phyloP scores from a whole-genome alignment of 352 stramenopile genomes.

The Phytophthora idaei region DNA sequence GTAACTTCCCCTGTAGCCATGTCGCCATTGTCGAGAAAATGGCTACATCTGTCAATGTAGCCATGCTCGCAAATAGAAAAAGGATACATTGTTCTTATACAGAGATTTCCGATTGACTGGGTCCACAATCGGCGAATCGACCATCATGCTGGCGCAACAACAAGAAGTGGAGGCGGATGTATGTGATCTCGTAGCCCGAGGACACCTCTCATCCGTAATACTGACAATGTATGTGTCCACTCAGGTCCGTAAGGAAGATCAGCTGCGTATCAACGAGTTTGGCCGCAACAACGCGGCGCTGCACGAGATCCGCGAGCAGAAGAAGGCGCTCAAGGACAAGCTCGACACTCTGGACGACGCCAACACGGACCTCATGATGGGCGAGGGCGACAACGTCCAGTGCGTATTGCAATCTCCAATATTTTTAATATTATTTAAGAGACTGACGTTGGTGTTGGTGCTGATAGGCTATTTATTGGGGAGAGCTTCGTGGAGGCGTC shows the following conservation, averaged over 20 bases:
- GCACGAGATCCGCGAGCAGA: slow-evolving; percentile 92
- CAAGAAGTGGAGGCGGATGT: slow-evolving; percentile 87
- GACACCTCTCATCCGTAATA: neutral
- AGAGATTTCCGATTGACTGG: slow-evolving; percentile 27
- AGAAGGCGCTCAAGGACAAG: slow-evolving; percentile 93
- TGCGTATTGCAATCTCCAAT: slow-evolving; percentile 28
- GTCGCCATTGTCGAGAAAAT: neutral
- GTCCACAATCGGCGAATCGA: slow-evolving; percentile 1
- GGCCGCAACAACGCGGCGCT: slow-evolving; percentile 95
- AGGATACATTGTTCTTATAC: slow-evolving; percentile 27
- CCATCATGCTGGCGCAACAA: slow-evolving; percentile 75
- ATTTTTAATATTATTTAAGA: neutral
- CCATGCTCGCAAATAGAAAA: slow-evolving; percentile 1
- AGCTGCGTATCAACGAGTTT: slow-evolving; percentile 98
- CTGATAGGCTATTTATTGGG: slow-evolving; percentile 89
- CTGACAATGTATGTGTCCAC: neutral
- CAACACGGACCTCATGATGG: slow-evolving; percentile 98
- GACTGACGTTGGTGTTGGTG: neutral
- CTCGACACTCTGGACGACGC: slow-evolving; percentile 97
- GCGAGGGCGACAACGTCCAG: slow-evolving; percentile 84
- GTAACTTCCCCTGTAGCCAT: neutral
- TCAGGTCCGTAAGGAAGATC: slow-evolving; percentile 96
- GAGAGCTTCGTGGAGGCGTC: slow-evolving; percentile 95
- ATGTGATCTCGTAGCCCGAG: slow-evolving; percentile 27
- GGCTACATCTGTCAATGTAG: slow-evolving; percentile 4